phyloP scores from a whole-genome alignment of 78 protist species.

The Dictyostelium brefeldianum region DNA sequence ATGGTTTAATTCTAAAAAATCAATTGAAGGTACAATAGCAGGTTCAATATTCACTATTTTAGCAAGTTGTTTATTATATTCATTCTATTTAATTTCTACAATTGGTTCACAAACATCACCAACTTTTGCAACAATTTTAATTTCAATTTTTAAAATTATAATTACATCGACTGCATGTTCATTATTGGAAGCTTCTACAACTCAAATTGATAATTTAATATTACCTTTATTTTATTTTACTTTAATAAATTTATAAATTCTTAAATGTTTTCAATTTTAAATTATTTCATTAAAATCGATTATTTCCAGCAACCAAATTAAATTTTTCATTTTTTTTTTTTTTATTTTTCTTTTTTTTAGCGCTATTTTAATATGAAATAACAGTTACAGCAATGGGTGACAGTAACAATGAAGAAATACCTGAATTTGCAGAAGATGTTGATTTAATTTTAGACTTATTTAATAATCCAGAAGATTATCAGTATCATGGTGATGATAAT shows the following conservation, averaged over 20 bases:
- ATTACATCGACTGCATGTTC: constrained; percentile 11
- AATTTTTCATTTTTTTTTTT: no score
- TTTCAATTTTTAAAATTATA: neutral
- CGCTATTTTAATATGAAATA: no score
- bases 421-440: neutral
- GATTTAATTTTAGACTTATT: constrained; percentile 15
- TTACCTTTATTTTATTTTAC: constrained; percentile 78
- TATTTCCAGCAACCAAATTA: no score
- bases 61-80: neutral
- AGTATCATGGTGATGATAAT: neutral
- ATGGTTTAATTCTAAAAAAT: constrained; percentile 81
- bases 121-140: neutral
- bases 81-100: neutral
- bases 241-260: constrained; percentile 36
- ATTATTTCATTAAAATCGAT: no score
- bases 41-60: neutral
- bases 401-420: neutral
- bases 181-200: constrained; percentile 83
- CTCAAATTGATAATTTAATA: constrained; percentile 88
- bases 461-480: neutral
- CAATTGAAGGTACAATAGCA: constrained; percentile 85
- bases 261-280: no score
- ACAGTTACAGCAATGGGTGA: neutral
- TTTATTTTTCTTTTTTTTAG: no score
- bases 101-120: neutral